These are phyloP conservation scores for Pseudogymnoascus sp. DNA, from an alignment of 2,329 filamentous ascomycete species.

Conservation along the genomic window DNA sequence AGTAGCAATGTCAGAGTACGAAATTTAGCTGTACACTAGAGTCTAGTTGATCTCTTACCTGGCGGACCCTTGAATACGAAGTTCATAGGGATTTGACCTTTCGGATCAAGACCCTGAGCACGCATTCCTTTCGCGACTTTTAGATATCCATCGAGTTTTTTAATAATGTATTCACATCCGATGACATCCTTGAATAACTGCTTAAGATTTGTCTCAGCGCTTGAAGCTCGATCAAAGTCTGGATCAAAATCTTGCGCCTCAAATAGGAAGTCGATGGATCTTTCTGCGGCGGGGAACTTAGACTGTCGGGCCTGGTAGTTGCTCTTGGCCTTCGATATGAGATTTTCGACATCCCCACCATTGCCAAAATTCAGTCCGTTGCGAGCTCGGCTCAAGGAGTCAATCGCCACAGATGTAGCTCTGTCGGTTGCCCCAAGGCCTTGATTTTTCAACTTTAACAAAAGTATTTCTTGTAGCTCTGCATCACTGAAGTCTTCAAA, in stretches of 20 bases:
- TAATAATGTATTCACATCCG: conserved; percentile 44
- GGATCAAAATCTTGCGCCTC: conserved; percentile 44
- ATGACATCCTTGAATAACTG: conserved; percentile 44
- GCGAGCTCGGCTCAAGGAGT: conserved; percentile 53
- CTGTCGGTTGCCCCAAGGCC: conserved; percentile 45
- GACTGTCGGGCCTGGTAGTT: conserved; percentile 22
- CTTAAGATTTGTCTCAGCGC: conserved; percentile 35
- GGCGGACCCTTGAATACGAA: conserved; percentile 51
- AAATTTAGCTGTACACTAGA: background rate
- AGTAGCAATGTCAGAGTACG: conserved; percentile 12
- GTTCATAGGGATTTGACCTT: conserved; percentile 46
- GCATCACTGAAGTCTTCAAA: conserved; percentile 62
- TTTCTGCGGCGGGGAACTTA: conserved; percentile 10
- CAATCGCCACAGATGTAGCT: conserved; percentile 48
- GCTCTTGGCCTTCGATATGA: conserved; percentile 48
- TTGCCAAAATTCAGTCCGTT: conserved; percentile 65
- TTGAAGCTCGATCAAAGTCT: conserved; percentile 40
- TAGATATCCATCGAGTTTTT: conserved; percentile 42
- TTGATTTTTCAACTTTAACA: conserved; percentile 53
- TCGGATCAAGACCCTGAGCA: conserved; percentile 40
- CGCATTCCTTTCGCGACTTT: conserved; percentile 39
- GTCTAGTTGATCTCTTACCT: conserved; percentile 58
- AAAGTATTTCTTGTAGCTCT: conserved; percentile 53
- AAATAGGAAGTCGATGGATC: conserved; percentile 20
- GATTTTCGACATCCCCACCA: conserved; percentile 65